Evolutionary conservation across 176 grass and related monocot species (phyloP), one percentile per base, ranked within the genome.

Genomic region (Luzula sylvatica): DNA sequence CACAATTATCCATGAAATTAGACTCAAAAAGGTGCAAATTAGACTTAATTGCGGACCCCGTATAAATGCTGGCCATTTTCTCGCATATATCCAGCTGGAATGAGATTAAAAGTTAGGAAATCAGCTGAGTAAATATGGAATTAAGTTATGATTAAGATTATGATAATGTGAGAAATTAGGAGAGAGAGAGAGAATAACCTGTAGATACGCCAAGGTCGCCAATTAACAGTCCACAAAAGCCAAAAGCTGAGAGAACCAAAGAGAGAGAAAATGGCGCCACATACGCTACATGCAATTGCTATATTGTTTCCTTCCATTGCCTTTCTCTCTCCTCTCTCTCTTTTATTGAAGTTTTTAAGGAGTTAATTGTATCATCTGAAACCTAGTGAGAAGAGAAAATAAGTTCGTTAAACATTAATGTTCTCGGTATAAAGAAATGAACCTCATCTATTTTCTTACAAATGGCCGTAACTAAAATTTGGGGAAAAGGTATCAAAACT

Each of bases 71-170:
- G 93, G 93, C 93, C 93, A 98, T 92, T 98, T 92, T 70, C 93
- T 98, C 82, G 93, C 93, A 72, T 90, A 98, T 87, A 98, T 87
- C 93, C 93, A 98, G 79, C 93, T 98, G 75, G 60, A 42, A 72
- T 65, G 72, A 50, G 15, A 66, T 4, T 35, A 13, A 53, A 65
- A 56, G 48, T 42, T 30, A 39, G 29, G 25, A 61, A 20, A 21
- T 48, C 26, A 72, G 21, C 32, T 11, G 54, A 56, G 11, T 20
- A 1, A 46, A 30, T 67, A 12, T 4, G 9, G 55, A 53, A 61
- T 14, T 24, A 55, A 35, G 30, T 35, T 35, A 35, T 35, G 30
- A 35, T 35, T 35, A 0, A 35, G 9, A 46, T 26, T 46, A 65
- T 12, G 20, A 19, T 12, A 59, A 20, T 46, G 48, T 23, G 38